These are phyloP conservation scores for Citrus australasica DNA, from an alignment of 345 rosid species.

Conservation along the genomic window DNA sequence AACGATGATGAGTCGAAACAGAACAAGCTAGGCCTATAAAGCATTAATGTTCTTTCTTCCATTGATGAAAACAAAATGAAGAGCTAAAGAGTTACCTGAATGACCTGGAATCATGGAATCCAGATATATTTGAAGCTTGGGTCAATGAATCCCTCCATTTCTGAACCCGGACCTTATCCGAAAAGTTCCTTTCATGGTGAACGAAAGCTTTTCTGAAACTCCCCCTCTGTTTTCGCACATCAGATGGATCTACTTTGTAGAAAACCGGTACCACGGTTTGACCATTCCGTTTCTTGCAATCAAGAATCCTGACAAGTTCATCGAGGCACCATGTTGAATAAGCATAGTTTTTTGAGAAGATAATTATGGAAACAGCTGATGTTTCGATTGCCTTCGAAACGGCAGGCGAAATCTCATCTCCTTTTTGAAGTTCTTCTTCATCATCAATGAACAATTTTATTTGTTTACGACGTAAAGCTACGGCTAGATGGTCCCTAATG, in stretches of 20 bases:
- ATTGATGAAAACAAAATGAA: too few species aligned
- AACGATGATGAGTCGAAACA: too few species aligned
- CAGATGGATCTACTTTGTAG: not conserved
- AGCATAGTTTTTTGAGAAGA: not conserved
- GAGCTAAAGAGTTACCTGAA: not conserved
- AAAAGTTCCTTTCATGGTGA: not conserved
- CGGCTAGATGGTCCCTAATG: not conserved
- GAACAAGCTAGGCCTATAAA: too few species aligned
- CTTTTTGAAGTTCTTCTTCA: not conserved
- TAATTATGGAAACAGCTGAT: not conserved
- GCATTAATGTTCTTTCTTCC: too few species aligned
- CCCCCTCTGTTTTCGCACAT: not conserved
- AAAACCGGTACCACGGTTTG: conserved; percentile 2
- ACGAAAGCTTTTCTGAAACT: not conserved
- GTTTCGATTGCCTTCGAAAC: not conserved
- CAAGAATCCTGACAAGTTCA: conserved; percentile 3
- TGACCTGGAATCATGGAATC: not conserved
- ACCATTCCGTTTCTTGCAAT: not conserved
- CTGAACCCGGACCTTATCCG: not conserved
- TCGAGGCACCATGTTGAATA: not conserved
- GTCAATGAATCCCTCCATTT: not conserved
- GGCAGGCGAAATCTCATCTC: not conserved
- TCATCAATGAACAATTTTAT: not conserved
- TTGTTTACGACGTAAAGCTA: not conserved
- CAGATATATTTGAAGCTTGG: not conserved